Percentiles rank a stretch among this genome's conserved stretches.
Evolutionary conservation across 805 yeast genomes (phyloP).

Genomic region (Ogataea methylovora): DNA sequence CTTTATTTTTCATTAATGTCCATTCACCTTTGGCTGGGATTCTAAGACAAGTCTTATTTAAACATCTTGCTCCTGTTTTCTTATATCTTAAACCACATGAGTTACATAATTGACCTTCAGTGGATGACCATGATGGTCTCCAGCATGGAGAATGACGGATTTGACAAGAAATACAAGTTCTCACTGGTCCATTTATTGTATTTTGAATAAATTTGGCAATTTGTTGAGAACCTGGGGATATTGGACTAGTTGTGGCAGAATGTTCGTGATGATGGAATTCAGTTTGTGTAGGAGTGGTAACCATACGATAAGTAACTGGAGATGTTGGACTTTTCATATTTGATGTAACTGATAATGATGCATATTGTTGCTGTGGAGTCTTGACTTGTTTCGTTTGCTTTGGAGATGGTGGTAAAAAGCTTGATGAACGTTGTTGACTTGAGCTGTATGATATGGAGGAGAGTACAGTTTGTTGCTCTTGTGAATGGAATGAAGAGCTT

Average conservation of each 20-base stretch:
- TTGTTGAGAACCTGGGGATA: slow-evolving; percentile 11
- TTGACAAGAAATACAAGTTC: slow-evolving; percentile 86
- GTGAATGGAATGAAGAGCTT: too few relatives aligned
- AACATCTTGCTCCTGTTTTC: slow-evolving; percentile 88
- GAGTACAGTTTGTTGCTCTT: too few relatives aligned
- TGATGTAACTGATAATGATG: not conserved
- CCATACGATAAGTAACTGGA: not conserved
- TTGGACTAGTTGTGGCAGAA: not conserved
- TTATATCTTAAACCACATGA: slow-evolving; percentile 94
- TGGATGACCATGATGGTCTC: slow-evolving; percentile 94
- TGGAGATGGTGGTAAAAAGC: too few relatives aligned
- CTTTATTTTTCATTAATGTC: slow-evolving; percentile 76
- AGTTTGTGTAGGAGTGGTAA: not conserved
- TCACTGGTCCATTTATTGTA: slow-evolving; percentile 12
- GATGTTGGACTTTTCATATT: not conserved
- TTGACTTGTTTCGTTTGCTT: too few relatives aligned
- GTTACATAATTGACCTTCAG: slow-evolving; percentile 93
- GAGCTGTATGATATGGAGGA: too few relatives aligned
- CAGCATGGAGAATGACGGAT: slow-evolving; percentile 93
- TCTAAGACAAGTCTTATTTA: slow-evolving; percentile 65
- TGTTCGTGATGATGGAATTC: not conserved
- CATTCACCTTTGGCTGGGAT: slow-evolving; percentile 97
- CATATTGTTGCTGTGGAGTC: too few relatives aligned
- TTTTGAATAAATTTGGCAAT: slow-evolving; percentile 7
- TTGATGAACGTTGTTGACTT: too few relatives aligned